These are phyloP conservation scores for Penicillium sp. DNA, from an alignment of 2,329 filamentous ascomycete species.

Conservation along the genomic window DNA sequence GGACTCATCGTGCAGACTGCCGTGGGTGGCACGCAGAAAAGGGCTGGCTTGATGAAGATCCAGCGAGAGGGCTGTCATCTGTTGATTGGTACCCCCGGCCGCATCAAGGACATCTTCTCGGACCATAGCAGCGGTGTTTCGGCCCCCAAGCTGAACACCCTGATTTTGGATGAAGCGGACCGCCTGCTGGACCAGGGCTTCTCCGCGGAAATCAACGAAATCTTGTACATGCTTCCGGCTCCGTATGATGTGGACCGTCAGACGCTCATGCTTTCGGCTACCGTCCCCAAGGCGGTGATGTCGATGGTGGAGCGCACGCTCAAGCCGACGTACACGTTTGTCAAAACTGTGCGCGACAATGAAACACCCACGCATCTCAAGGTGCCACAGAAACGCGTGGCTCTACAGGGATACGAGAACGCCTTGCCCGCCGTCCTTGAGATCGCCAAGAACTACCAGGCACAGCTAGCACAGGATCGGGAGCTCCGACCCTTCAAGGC, in stretches of 20 bases:
- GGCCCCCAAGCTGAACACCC: conserved; percentile 58
- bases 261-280: conserved; percentile 93
- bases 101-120: conserved; percentile 74
- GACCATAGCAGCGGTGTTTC: conserved; percentile 62
- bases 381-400: conserved; percentile 75
- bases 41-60: conserved; percentile 63
- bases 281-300: conserved; percentile 80
- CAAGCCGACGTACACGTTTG: conserved; percentile 79
- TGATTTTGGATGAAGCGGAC: conserved; percentile 67
- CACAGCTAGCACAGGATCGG: conserved; percentile 39
- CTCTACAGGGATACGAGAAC: conserved; percentile 69
- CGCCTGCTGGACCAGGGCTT: conserved; percentile 68
- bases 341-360: conserved; percentile 79
- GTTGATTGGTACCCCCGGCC: conserved; percentile 84
- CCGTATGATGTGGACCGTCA: conserved; percentile 67
- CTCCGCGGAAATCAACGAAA: conserved; percentile 61
- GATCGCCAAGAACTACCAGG: conserved; percentile 62
- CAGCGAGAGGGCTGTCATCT: conserved; percentile 78
- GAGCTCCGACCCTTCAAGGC: conserved; percentile 75
- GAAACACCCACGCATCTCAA: conserved; percentile 81
- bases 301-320: conserved; percentile 73
- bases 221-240: conserved; percentile 62
- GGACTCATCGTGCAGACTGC: conserved; percentile 69
- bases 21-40: conserved; percentile 88
- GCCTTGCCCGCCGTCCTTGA: conserved; percentile 74